Base-by-base conservation (phyloP, 208 protist species). In the Porcisia hertigi region DNA sequence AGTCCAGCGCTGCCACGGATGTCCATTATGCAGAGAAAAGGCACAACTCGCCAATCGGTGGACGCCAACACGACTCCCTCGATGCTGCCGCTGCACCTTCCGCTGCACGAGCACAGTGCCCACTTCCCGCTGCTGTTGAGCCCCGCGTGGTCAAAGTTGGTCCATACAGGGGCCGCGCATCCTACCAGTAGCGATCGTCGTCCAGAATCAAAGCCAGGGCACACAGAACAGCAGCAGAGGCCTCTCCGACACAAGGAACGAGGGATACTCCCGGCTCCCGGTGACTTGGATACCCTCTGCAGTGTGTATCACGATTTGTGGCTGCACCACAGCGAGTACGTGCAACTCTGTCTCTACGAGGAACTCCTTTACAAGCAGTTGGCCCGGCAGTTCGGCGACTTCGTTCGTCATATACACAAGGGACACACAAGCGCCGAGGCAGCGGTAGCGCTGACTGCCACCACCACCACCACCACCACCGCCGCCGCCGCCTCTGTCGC, bases 401-500 rank as follows among this genome's bases (percentile, higher is more conserved):
- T 84, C 9, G 60, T 43, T 6, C n/a, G 75, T 60, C 67, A 75
- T 14, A 57, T 80, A 8, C 34, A 57, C 41, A 73, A 66, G 49
- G 71, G 71, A 2, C 39, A 43, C 18, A 59, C 54, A 20, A 66
- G 36, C 8, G 36, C 58, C 16, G 30, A 43, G 54, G 54, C 77
- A 3, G 45, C 65, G 23, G 47, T 58, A 3, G 52, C n/a, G 58
- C 34, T 36, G 18, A 36, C 67, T 34, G 20, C 39, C 34, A 52
- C 45, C 12, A 18, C 30, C 25, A 1, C 20, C 18, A 20, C 88
- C 30, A 59, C 77, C 9, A 64, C 84, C 1, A 54, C 85, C 20
- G 88, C 88, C 66, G 83, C 86, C 6, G 63, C 57, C 16, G 78
- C 81, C 4, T 87, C 92, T 58, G 74, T 75, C 6, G 81, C 76